Conservation (phyloP, 164 flowering plant species). For the Magnolia sinica region DNA sequence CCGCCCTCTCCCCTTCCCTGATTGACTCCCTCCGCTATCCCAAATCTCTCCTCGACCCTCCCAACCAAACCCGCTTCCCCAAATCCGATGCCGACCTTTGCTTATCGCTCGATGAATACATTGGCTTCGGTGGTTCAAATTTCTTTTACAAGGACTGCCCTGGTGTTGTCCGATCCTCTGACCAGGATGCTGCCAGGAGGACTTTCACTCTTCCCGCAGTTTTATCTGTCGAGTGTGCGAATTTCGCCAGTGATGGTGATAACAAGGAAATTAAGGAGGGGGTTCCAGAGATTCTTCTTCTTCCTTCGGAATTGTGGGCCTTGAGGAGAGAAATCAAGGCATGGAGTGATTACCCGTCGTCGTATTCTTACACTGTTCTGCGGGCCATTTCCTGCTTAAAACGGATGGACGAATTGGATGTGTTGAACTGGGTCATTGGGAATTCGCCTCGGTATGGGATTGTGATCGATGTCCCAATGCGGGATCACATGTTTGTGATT, state of each 20-base stretch:
- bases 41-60: slow-evolving; percentile 34
- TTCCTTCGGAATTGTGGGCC: slow-evolving; percentile 64
- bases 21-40: slow-evolving; percentile 39
- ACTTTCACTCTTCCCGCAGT: slow-evolving; percentile 55
- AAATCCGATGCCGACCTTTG: slow-evolving; percentile 35
- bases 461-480: slow-evolving; percentile 63
- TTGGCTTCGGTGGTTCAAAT: slow-evolving; percentile 28
- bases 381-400: slow-evolving; percentile 27
- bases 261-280: slow-evolving; percentile 6
- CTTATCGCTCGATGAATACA: slow-evolving; percentile 49
- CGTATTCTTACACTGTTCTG: slow-evolving; percentile 44
- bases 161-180: slow-evolving; percentile 49
- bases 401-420: slow-evolving; percentile 22
- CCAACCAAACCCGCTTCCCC: slow-evolving; percentile 15
- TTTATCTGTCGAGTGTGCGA: slow-evolving; percentile 52
- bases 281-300: slow-evolving; percentile 25
- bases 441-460: slow-evolving; percentile 69
- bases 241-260: slow-evolving; percentile 20
- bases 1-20: slow-evolving; percentile 18
- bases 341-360: slow-evolving; percentile 65
- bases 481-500: slow-evolving; percentile 67
- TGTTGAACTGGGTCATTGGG: slow-evolving; percentile 51
- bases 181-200: slow-evolving; percentile 18
- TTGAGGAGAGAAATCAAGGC: slow-evolving; percentile 46
- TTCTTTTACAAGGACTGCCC: slow-evolving; percentile 77